Evolutionary conservation across 2,329 filamentous ascomycete genomes (phyloP).

Genomic region (Trichoderma sp.): DNA sequence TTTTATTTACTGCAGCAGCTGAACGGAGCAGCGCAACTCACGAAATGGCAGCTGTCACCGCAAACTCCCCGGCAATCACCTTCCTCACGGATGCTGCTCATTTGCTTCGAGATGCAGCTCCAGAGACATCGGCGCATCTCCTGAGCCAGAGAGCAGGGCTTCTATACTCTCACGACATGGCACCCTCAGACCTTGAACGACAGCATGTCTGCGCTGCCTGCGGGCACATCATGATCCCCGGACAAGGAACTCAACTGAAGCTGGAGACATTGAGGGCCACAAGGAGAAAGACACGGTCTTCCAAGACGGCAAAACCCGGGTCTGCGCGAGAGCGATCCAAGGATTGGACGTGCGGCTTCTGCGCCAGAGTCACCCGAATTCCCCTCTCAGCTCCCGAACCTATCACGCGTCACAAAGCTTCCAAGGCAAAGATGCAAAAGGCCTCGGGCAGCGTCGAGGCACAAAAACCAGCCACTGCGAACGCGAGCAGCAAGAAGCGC

Average conservation of each 20-base stretch:
- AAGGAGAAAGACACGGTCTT: not conserved
- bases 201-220: constrained; percentile 61
- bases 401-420: constrained; percentile 27
- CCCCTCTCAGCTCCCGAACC: constrained; percentile 42
- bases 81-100: constrained; percentile 63
- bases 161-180: constrained; percentile 48
- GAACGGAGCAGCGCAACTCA: not conserved
- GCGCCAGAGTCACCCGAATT: constrained; percentile 46
- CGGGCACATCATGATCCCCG: constrained; percentile 60
- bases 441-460: not conserved
- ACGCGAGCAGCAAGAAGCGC: constrained; percentile 64
- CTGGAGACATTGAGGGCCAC: constrained; percentile 35
- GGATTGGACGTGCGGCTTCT: constrained; percentile 46
- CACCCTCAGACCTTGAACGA: constrained; percentile 49
- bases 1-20: not conserved
- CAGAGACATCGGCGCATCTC: constrained; percentile 60
- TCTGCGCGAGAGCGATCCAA: constrained; percentile 25
- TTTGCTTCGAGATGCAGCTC: constrained; percentile 53
- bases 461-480: constrained; percentile 43
- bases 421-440: not conserved
- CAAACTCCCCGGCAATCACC: constrained; percentile 33
- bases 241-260: constrained; percentile 45
- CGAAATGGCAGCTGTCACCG: not conserved
- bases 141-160: constrained; percentile 56
- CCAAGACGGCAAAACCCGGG: not conserved